Evolutionary conservation across 2,329 filamentous ascomycete genomes (phyloP).

Genomic region (Alternaria angustiovoidea): DNA sequence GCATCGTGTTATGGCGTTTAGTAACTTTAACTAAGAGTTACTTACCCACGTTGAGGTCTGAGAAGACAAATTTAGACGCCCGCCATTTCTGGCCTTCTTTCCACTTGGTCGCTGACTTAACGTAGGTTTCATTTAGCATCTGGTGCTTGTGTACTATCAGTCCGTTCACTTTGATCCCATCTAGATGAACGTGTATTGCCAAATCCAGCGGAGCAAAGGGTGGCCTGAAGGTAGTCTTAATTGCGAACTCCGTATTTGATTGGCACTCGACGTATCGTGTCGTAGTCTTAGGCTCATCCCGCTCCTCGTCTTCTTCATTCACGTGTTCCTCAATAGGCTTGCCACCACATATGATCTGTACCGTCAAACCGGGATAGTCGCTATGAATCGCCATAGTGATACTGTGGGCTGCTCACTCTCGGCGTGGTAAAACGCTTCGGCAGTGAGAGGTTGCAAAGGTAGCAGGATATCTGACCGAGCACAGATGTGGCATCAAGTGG

Average conservation of each 20-base stretch:
- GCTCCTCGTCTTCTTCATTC: background rate
- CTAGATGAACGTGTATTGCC: background rate
- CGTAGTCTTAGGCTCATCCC: background rate
- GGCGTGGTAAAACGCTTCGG: too few species aligned
- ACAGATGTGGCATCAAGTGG: too few species aligned
- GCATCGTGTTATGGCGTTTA: background rate
- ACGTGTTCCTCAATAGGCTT: background rate
- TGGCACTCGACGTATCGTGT: background rate
- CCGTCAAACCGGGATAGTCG: background rate
- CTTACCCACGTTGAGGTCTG: background rate
- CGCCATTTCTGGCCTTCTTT: background rate
- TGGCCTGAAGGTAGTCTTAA: background rate
- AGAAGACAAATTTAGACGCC: background rate
- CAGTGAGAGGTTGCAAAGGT: too few species aligned
- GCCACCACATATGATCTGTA: background rate
- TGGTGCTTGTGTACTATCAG: background rate
- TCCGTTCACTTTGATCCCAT: background rate
- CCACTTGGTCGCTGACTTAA: background rate
- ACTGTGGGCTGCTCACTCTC: background rate
- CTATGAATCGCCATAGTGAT: background rate
- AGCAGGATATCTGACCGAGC: too few species aligned
- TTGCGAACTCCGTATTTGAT: background rate
- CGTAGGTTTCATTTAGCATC: background rate
- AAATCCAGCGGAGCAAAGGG: background rate
- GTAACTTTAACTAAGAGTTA: background rate